Evolutionary conservation across 345 rosid species (phyloP).

Genomic region (Aethionema arabicum): DNA sequence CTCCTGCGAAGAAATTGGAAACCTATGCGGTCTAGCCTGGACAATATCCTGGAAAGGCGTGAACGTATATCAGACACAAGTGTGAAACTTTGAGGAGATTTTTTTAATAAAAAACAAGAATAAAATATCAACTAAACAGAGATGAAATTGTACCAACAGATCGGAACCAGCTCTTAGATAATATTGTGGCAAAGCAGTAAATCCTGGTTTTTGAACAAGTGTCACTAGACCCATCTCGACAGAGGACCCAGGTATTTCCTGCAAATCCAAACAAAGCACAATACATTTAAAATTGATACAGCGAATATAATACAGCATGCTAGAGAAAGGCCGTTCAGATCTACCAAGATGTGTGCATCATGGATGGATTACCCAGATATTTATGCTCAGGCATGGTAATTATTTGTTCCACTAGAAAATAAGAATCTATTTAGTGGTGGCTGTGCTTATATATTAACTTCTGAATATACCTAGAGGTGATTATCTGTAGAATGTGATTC

Average conservation of each 20-base stretch:
- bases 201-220: slow-evolving; percentile 62
- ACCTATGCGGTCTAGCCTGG: slow-evolving; percentile 62
- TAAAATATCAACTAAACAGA: slow-evolving; percentile 11
- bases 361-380: slow-evolving; percentile 7
- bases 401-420: too few relatives aligned
- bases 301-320: slow-evolving; percentile 22
- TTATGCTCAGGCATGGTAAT: slow-evolving; percentile 12
- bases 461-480: not conserved
- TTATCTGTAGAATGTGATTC: slow-evolving; percentile 6
- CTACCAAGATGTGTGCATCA: slow-evolving; percentile 1
- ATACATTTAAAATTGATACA: slow-evolving; percentile 20
- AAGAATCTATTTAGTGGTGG: not conserved
- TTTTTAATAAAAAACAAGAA: slow-evolving; percentile 8
- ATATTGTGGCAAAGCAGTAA: slow-evolving; percentile 67
- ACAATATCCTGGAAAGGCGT: slow-evolving; percentile 67
- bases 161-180: slow-evolving; percentile 78
- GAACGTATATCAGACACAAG: slow-evolving; percentile 24
- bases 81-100: slow-evolving; percentile 10
- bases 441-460: not conserved
- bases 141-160: slow-evolving; percentile 61
- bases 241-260: slow-evolving; percentile 75
- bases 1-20: slow-evolving; percentile 74
- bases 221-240: slow-evolving; percentile 58
- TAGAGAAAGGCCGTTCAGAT: not conserved
- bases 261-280: slow-evolving; percentile 25